Conservation (phyloP, 768 basidiomycete species). For the Trametes maxima region DNA sequence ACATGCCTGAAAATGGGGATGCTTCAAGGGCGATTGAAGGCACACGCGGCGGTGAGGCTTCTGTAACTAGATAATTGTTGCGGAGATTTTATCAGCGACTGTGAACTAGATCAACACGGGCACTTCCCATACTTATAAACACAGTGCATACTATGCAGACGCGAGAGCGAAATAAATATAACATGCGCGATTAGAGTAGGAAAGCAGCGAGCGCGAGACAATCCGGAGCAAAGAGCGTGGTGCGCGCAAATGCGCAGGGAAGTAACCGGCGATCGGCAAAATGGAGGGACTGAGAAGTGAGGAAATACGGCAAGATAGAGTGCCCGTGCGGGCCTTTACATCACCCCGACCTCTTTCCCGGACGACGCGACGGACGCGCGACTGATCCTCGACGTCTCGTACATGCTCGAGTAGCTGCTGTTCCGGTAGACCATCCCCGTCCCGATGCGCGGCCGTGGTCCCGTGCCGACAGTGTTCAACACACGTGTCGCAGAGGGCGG, state of each 20-base stretch:
- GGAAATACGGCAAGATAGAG: background rate
- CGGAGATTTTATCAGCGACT: too few relatives aligned
- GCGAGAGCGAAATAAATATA: constrained; percentile 3
- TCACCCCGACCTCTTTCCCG: constrained; percentile 3
- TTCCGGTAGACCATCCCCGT: constrained; percentile 66
- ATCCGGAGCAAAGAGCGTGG: background rate
- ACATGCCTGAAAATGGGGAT: too few relatives aligned
- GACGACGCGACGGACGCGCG: constrained; percentile 20
- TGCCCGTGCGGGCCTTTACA: background rate
- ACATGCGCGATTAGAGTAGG: background rate
- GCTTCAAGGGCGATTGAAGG: too few relatives aligned
- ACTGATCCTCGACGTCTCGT: constrained; percentile 18
- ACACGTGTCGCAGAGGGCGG: constrained; percentile 17
- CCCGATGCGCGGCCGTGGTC: constrained; percentile 53
- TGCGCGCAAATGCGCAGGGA: background rate
- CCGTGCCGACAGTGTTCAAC: constrained; percentile 19
- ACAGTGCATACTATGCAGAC: background rate
- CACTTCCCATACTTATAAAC: too few relatives aligned
- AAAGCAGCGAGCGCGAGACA: background rate
- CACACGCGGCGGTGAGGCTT: too few relatives aligned
- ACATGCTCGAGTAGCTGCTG: constrained; percentile 25
- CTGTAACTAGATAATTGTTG: too few relatives aligned
- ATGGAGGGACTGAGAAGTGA: background rate
- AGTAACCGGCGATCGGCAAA: background rate
- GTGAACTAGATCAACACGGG: too few relatives aligned